phyloP scores from a whole-genome alignment of 2,329 filamentous ascomycete genomes.

The Pochonia chlamydosporia region DNA sequence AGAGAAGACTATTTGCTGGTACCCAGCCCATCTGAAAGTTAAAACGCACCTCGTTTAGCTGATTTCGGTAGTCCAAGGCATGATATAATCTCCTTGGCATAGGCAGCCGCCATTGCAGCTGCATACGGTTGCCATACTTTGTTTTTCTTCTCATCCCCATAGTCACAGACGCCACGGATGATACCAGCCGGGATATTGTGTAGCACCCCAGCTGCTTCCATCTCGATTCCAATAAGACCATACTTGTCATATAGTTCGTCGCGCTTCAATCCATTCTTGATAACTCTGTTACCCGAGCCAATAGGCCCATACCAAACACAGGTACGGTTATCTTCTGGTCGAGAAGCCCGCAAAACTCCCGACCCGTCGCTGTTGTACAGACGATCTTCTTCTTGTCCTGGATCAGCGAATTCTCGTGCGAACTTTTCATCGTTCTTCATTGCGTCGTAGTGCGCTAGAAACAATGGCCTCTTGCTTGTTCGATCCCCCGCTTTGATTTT shows the following conservation, averaged over 20 bases:
- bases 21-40: neutral
- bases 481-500: neutral
- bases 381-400: neutral
- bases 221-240: constrained; percentile 24
- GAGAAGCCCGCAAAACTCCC: neutral
- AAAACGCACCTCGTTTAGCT: neutral
- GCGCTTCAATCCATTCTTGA: constrained; percentile 18
- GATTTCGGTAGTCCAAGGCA: constrained; percentile 2
- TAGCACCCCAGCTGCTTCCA: constrained; percentile 25
- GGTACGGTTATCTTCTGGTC: neutral
- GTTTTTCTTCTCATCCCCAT: constrained; percentile 24
- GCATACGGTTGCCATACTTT: constrained; percentile 27
- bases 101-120: constrained; percentile 24
- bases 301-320: neutral
- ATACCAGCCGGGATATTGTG: constrained; percentile 22
- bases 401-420: neutral
- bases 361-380: neutral
- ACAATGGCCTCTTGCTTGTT: neutral
- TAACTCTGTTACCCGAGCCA: constrained; percentile 9
- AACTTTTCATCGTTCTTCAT: neutral
- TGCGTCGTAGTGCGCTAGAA: neutral
- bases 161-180: constrained; percentile 25
- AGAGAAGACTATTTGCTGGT: no score
- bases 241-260: constrained; percentile 19
- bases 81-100: constrained; percentile 14